These are phyloP conservation scores for Phoma sp. DNA, from an alignment of 2,329 filamentous ascomycete species.

Conservation along the genomic window DNA sequence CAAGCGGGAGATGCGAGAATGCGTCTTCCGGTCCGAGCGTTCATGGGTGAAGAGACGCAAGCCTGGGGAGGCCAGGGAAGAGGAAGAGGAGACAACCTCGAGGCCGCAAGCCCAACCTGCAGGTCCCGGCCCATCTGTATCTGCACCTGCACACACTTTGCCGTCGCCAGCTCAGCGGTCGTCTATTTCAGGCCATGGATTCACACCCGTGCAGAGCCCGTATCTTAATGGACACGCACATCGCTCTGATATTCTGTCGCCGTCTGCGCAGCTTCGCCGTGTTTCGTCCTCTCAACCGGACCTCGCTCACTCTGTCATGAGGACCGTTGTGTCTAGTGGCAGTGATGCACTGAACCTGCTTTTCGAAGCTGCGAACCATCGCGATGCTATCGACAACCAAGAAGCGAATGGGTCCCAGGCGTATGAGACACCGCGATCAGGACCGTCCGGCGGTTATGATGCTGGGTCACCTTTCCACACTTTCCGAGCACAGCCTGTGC, in stretches of 20 bases:
- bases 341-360: conserved; percentile 61
- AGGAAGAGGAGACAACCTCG: conserved; percentile 24
- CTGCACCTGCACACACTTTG: conserved; percentile 20
- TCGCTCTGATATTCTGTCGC: conserved; percentile 40
- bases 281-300: conserved; percentile 43
- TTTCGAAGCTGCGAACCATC: conserved; percentile 56
- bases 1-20: conserved; percentile 58
- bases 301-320: conserved; percentile 51
- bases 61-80: conserved; percentile 36
- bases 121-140: conserved; percentile 4
- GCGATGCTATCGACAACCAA: conserved; percentile 44
- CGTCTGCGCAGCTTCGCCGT: conserved; percentile 35
- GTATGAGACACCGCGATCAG: conserved; percentile 46
- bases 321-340: conserved; percentile 59
- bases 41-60: conserved; percentile 49
- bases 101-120: conserved; percentile 14
- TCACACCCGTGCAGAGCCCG: conserved; percentile 35
- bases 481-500: conserved; percentile 44
- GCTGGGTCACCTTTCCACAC: conserved; percentile 39
- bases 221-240: conserved; percentile 27
- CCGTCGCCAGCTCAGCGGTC: conserved; percentile 30
- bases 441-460: conserved; percentile 31
- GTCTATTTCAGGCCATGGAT: conserved; percentile 33
- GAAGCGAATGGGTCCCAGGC: conserved; percentile 44
- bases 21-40: conserved; percentile 52